phyloP scores from a whole-genome alignment of 768 basidiomycete species.

The Rhizopogon rudus region DNA sequence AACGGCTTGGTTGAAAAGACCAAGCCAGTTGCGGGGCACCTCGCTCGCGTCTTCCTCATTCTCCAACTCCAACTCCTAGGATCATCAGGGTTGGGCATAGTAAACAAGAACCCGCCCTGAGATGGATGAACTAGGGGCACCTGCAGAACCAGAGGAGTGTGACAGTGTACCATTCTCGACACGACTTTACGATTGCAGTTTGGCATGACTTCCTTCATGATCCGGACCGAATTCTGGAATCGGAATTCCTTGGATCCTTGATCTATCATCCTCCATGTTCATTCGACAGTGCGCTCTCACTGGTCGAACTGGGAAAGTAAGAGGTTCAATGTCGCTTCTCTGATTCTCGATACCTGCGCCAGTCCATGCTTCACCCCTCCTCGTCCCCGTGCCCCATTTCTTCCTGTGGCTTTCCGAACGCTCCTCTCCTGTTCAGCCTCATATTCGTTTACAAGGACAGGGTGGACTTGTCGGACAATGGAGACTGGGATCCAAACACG shows the following conservation, averaged over 20 bases:
- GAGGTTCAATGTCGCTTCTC: background rate
- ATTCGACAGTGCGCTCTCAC: background rate
- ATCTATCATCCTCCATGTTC: too few relatives aligned
- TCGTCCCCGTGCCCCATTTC: conserved; percentile 2
- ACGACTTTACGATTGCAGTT: too few relatives aligned
- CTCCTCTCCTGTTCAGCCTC: conserved; percentile 15
- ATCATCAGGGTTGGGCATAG: conserved; percentile 19
- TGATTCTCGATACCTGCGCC: background rate
- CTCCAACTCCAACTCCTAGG: conserved; percentile 1
- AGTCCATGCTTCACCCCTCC: conserved; percentile 6
- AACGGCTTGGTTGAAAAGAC: too few relatives aligned
- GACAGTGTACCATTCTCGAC: too few relatives aligned
- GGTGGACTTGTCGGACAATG: conserved; percentile 38
- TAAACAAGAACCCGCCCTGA: conserved; percentile 13
- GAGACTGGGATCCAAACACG: conserved; percentile 40
- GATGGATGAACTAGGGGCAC: too few relatives aligned
- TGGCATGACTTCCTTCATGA: too few relatives aligned
- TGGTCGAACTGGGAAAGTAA: background rate
- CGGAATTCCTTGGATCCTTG: too few relatives aligned
- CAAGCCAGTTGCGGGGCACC: too few relatives aligned
- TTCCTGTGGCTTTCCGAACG: conserved; percentile 23
- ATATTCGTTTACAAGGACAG: conserved; percentile 31
- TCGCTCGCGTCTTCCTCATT: too few relatives aligned
- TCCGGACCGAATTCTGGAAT: too few relatives aligned
- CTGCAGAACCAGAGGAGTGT: too few relatives aligned